A percentile compares a stretch with the other conserved stretches of the same genome.
These are phyloP conservation scores for Dillenia turbinata DNA, from an alignment of 164 flowering plant species.

Conservation along the genomic window DNA sequence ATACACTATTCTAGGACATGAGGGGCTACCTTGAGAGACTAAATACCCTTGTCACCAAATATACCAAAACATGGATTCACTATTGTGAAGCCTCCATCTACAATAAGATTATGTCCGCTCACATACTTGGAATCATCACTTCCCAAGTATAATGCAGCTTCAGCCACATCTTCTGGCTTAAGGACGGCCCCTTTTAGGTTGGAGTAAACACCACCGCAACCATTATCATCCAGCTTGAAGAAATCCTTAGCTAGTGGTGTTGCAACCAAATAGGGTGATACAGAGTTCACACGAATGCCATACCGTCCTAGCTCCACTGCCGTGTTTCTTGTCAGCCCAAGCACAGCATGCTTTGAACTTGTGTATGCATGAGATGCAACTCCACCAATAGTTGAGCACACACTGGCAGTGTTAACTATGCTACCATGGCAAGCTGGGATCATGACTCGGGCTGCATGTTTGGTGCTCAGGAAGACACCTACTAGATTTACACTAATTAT, in stretches of 20 bases:
- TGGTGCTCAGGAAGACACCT: constrained; percentile 25
- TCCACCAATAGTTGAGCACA: constrained; percentile 17
- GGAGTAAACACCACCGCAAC: background rate
- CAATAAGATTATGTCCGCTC: constrained; percentile 30
- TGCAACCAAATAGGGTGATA: constrained; percentile 22
- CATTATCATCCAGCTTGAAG: constrained; percentile 11
- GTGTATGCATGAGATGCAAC: constrained; percentile 25
- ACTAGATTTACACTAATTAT: constrained; percentile 21
- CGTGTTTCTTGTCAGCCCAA: constrained; percentile 27
- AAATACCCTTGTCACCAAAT: constrained; percentile 7
- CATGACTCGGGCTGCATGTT: constrained; percentile 46
- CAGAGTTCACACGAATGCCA: constrained; percentile 33
- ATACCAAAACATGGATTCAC: constrained; percentile 18
- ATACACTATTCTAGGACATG: too few relatives aligned
- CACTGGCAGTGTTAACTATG: constrained; percentile 29
- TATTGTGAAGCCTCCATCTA: constrained; percentile 34
- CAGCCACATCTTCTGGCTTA: constrained; percentile 29
- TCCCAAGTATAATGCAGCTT: constrained; percentile 25
- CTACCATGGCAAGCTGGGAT: constrained; percentile 22
- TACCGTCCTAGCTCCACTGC: constrained; percentile 32
- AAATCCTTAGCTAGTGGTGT: constrained; percentile 19
- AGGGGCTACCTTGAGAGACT: too few relatives aligned
- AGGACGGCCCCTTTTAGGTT: constrained; percentile 18
- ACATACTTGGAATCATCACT: constrained; percentile 32
- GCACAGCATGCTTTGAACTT: constrained; percentile 36